Percentiles rank a stretch among this genome's conserved stretches.
phyloP scores from a whole-genome alignment of 257 asterid species.

The Ilex aquifolium region DNA sequence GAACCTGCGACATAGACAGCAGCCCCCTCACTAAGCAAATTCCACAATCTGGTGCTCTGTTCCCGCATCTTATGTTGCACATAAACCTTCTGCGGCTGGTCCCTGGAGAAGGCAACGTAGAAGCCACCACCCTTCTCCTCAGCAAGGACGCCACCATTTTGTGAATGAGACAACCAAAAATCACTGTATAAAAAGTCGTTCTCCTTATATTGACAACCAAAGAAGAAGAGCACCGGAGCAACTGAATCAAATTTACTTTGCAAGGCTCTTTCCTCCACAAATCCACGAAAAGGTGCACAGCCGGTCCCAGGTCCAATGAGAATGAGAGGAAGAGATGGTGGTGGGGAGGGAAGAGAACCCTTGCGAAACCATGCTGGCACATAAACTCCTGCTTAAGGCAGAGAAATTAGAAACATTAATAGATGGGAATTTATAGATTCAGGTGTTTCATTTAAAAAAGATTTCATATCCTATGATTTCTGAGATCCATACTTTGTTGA shows the following conservation, averaged over 20 bases:
- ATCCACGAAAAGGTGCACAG: conserved; percentile 91
- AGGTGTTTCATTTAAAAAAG: neutral
- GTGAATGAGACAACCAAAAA: conserved; percentile 70
- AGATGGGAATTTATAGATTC: neutral
- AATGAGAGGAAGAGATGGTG: conserved; percentile 76
- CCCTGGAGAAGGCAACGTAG: conserved; percentile 83
- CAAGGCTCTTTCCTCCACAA: conserved; percentile 76
- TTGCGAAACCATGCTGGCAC: conserved; percentile 79
- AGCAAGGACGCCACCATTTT: conserved; percentile 61
- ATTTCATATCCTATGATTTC: neutral
- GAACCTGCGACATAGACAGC: conserved; percentile 85
- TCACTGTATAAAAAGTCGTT: conserved; percentile 72
- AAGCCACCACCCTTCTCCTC: conserved; percentile 88
- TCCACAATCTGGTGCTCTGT: conserved; percentile 62
- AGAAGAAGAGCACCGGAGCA: conserved; percentile 78
- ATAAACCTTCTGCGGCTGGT: conserved; percentile 71
- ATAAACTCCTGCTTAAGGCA: conserved; percentile 43
- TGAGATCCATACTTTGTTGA: conserved; percentile 39
- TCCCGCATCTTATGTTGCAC: conserved; percentile 87
- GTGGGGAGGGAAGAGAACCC: conserved; percentile 81
- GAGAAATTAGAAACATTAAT: neutral
- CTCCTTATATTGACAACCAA: conserved; percentile 76
- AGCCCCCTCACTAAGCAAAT: conserved; percentile 66
- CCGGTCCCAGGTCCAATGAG: conserved; percentile 99
- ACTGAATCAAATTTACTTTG: conserved; percentile 53